Percentiles rank a stretch among this genome's conserved stretches.
These are phyloP conservation scores for Phytophthora idaei DNA, from an alignment of 352 stramenopile genomes.

Conservation along the genomic window DNA sequence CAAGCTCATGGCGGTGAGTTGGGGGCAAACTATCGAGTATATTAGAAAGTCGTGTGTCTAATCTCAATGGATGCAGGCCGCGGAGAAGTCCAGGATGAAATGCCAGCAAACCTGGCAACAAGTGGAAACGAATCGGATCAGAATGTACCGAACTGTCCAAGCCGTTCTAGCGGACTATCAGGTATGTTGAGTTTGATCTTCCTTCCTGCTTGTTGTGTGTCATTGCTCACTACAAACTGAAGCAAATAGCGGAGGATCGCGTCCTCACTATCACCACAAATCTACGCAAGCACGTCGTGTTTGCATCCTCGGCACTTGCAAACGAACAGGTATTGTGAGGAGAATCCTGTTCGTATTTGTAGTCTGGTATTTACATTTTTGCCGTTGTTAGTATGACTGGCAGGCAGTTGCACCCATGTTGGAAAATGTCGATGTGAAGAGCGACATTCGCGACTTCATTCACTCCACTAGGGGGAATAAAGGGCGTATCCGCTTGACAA, in stretches of 20 bases:
- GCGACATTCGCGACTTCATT: conserved; percentile 77
- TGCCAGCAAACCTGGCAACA: conserved; percentile 65
- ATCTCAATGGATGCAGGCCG: conserved; percentile 35
- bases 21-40: not conserved
- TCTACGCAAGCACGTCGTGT: conserved; percentile 84
- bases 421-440: conserved; percentile 72
- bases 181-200: conserved; percentile 32
- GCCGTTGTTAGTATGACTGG: conserved; percentile 75
- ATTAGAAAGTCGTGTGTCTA: not conserved
- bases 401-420: conserved; percentile 79
- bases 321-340: conserved; percentile 66
- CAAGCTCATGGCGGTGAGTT: conserved; percentile 61
- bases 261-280: conserved; percentile 77
- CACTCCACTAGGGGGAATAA: conserved; percentile 21
- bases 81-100: conserved; percentile 65
- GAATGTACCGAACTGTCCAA: conserved; percentile 74
- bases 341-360: not conserved
- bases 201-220: not conserved
- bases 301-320: conserved; percentile 79
- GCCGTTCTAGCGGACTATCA: conserved; percentile 82
- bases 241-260: conserved; percentile 82
- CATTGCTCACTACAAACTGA: not conserved
- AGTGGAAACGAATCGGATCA: conserved; percentile 68
- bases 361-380: not conserved
- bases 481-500: conserved; percentile 29